phyloP scores from a whole-genome alignment of 106 monocot species.

The Acorus gramineus region DNA sequence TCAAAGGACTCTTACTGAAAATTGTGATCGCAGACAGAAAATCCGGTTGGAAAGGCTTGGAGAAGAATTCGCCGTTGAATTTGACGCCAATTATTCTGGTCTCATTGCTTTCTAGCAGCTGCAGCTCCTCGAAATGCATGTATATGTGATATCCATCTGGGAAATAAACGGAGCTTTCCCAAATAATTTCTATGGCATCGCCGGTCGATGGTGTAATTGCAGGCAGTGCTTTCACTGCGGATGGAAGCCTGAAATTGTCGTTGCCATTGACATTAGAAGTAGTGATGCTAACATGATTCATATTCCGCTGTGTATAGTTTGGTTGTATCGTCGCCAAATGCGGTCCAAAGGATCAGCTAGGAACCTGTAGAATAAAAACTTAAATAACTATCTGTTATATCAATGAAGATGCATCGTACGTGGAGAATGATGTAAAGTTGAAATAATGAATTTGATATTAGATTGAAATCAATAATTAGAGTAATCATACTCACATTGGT shows the following conservation, averaged over 20 bases:
- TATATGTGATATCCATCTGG: neutral
- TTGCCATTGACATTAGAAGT: neutral
- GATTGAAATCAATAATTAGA: too few relatives aligned
- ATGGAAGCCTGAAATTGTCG: neutral
- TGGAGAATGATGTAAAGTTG: too few relatives aligned
- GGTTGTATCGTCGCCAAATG: neutral
- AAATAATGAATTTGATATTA: too few relatives aligned
- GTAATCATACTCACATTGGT: too few relatives aligned
- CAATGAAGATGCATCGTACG: too few relatives aligned
- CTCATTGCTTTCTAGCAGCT: neutral
- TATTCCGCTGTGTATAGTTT: neutral
- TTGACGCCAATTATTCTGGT: conserved; percentile 1
- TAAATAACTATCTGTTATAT: too few relatives aligned
- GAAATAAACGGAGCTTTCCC: too few relatives aligned
- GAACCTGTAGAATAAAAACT: conserved; percentile 3
- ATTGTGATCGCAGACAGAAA: neutral
- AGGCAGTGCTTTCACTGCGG: conserved; percentile 2
- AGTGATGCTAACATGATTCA: neutral
- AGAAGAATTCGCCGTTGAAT: too few relatives aligned
- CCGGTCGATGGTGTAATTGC: neutral
- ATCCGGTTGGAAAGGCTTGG: neutral
- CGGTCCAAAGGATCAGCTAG: conserved; percentile 14
- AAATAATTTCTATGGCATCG: too few relatives aligned
- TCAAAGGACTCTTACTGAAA: neutral
- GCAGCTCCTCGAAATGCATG: conserved; percentile 11